Evolutionary conservation across 2,329 filamentous ascomycete genomes (phyloP), one percentile per base, ranked within the genome.

Genomic region (Nemania abortiva): DNA sequence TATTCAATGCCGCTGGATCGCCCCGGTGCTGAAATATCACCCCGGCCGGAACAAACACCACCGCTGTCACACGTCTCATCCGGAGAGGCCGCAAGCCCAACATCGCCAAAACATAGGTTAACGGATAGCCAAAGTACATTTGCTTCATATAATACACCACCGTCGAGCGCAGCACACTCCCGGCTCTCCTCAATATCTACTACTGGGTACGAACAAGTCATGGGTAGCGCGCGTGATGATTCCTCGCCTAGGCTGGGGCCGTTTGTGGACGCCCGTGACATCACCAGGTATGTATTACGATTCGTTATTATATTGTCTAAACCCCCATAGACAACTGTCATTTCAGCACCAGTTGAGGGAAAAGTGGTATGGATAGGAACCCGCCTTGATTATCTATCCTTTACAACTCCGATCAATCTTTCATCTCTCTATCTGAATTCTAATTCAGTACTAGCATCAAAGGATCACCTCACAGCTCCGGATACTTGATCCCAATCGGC

Each of bases 151-250:
- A n/a, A 84, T 73, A 81, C 82, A 20, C 84, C 84, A 2, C 83
- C 85, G 2, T 82, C 80, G 0, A 79, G 79, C 52, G 86, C 84
- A 1, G 77, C 79, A 15, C 85, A 88, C 73, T 88, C 87, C 1
- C 81, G 86, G 45, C 81, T 87, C 58, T 88, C 87, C 1, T 88
- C 86, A 0, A 80, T 84, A 52, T 88, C 87, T 1, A 88, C 85
- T 0, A 79, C 85, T 24, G 83, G 83, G 59, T 82, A 83, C 10
- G 76, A 80, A 7, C 80, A 81, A 65, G 75, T 78, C 13, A 74
- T 81, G 49, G 76, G 75, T 15, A 73, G 78, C 10, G 70, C 80
- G 22, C 76, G 79, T 24, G 82, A 85, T 53, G 77, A 82, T 47
- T 79, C 80, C 5, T 74, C 77, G 3, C 73, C 81, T 20, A 82